These are phyloP conservation scores for Cordyceps tenuipes DNA, from an alignment of 2,329 filamentous ascomycete genomes.

Conservation along the genomic window DNA sequence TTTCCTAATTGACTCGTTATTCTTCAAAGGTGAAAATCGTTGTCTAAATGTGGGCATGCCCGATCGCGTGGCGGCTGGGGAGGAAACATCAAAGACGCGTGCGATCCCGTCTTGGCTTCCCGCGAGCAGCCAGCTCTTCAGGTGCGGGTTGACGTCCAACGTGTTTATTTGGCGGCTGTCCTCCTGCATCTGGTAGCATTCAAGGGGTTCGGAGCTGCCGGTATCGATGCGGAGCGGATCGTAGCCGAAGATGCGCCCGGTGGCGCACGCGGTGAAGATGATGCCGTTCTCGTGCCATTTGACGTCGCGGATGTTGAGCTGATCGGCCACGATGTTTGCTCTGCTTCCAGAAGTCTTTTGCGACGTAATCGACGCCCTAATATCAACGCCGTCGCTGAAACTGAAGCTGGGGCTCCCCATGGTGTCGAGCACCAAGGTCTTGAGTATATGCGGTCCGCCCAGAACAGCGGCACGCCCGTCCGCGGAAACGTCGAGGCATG, in stretches of 20 bases:
- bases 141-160: conserved; percentile 54
- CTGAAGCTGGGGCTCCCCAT: conserved; percentile 21
- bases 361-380: conserved; percentile 47
- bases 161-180: conserved; percentile 57
- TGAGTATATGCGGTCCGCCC: conserved; percentile 51
- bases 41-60: conserved; percentile 42
- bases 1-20: conserved; percentile 42
- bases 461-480: conserved; percentile 49
- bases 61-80: conserved; percentile 37
- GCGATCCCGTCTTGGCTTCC: conserved; percentile 58
- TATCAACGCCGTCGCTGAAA: conserved; percentile 46
- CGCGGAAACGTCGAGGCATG: conserved; percentile 49
- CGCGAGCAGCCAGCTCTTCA: conserved; percentile 48
- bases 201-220: conserved; percentile 37
- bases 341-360: conserved; percentile 36
- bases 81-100: conserved; percentile 51
- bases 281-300: conserved; percentile 48
- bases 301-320: conserved; percentile 56
- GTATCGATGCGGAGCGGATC: conserved; percentile 45
- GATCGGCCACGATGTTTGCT: conserved; percentile 38
- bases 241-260: conserved; percentile 57
- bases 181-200: conserved; percentile 50
- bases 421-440: conserved; percentile 49
- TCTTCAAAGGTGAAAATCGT: conserved; percentile 32
- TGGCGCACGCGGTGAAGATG: conserved; percentile 55